phyloP scores from a whole-genome alignment of 768 basidiomycete genomes.

The Suillus cothurnatus region DNA sequence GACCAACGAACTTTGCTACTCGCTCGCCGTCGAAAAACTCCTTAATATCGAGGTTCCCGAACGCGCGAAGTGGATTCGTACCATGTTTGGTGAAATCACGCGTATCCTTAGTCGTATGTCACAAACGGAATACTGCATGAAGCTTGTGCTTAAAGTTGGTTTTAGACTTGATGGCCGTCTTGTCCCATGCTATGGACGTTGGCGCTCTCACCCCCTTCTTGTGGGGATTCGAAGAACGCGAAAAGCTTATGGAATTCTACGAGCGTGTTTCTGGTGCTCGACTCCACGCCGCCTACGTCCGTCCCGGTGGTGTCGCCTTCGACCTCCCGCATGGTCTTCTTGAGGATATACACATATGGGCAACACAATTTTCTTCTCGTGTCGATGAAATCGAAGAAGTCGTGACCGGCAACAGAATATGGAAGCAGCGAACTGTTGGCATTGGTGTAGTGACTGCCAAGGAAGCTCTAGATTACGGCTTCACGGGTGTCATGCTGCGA shows the following conservation, averaged over 20 bases:
- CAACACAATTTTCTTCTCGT: slow-evolving; percentile 87
- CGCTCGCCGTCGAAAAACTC: slow-evolving; percentile 96
- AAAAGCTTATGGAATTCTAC: slow-evolving; percentile 99
- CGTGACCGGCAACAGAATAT: slow-evolving; percentile 95
- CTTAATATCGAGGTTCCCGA: slow-evolving; percentile 97
- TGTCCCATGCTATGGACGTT: slow-evolving; percentile 96
- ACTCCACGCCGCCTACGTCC: slow-evolving; percentile 95
- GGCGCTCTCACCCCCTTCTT: slow-evolving; percentile 98
- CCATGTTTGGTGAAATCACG: slow-evolving; percentile 95
- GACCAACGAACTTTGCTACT: slow-evolving; percentile 99
- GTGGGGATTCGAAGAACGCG: slow-evolving; percentile 99
- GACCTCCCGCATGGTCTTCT: slow-evolving; percentile 98
- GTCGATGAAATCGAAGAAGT: slow-evolving; percentile 99
- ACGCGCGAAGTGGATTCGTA: slow-evolving; percentile 97
- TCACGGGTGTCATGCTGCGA: slow-evolving; percentile 96
- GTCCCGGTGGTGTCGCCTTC: slow-evolving; percentile 97
- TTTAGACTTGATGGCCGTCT: slow-evolving; percentile 91
- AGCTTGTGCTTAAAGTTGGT: background rate
- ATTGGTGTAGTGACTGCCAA: slow-evolving; percentile 91
- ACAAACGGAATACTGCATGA: background rate
- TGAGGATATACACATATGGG: slow-evolving; percentile 98
- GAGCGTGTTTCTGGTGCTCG: slow-evolving; percentile 98
- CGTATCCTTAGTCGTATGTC: slow-evolving; percentile 88
- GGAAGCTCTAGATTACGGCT: slow-evolving; percentile 88
- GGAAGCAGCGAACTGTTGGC: slow-evolving; percentile 93